Conservation (phyloP, 192 early-diverging fungal genomes). For the Linnemannia zychae region DNA sequence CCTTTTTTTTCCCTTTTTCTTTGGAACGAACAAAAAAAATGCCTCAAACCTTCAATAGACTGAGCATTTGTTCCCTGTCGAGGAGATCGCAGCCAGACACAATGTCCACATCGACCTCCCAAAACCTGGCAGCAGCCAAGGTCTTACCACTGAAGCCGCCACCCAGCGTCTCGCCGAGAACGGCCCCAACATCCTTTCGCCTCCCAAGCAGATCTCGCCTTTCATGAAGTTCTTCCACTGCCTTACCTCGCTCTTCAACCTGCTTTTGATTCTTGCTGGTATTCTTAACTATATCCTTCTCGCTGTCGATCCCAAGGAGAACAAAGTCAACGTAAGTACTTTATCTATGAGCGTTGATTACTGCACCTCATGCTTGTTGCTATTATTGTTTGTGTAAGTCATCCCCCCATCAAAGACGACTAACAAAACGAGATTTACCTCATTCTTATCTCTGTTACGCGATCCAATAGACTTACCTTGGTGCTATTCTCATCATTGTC, state of each 20-base stretch:
- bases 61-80: slow-evolving; percentile 62
- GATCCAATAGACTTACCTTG: slow-evolving; percentile 82
- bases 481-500: slow-evolving; percentile 89
- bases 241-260: slow-evolving; percentile 87
- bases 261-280: slow-evolving; percentile 88
- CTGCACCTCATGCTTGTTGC: too few species aligned
- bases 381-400: background rate
- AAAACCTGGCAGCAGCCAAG: slow-evolving; percentile 78
- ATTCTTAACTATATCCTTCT: slow-evolving; percentile 85
- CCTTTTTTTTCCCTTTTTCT: slow-evolving; percentile 10
- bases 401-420: too few species aligned
- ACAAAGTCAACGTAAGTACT: slow-evolving; percentile 82
- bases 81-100: slow-evolving; percentile 60
- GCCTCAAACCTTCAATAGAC: slow-evolving; percentile 52
- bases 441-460: too few species aligned
- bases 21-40: background rate
- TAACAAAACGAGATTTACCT: too few species aligned
- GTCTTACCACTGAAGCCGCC: slow-evolving; percentile 75
- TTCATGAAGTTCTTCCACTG: slow-evolving; percentile 83
- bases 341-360: background rate
- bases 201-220: slow-evolving; percentile 86
- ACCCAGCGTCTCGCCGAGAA: slow-evolving; percentile 72
- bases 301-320: slow-evolving; percentile 79
- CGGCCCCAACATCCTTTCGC: slow-evolving; percentile 90
- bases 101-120: slow-evolving; percentile 62